Conservation (phyloP, 306 rosid genomes). For the Hippophae tibetana region DNA sequence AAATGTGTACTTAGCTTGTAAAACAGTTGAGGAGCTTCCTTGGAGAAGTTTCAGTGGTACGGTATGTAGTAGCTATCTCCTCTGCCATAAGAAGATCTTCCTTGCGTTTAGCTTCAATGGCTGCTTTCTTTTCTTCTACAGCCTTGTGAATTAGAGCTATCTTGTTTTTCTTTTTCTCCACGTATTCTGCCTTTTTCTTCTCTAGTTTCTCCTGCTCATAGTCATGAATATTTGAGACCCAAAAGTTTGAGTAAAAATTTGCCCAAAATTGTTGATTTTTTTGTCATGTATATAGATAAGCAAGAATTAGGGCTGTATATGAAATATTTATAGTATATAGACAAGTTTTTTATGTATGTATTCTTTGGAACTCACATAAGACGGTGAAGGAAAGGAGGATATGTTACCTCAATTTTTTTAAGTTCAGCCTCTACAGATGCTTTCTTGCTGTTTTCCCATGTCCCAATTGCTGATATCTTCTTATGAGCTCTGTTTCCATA, state of each 20-base stretch:
- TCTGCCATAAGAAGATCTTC: conserved; percentile 77
- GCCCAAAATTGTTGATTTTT: neutral
- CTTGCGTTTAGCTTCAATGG: conserved; percentile 56
- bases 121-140: conserved; percentile 81
- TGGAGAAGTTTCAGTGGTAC: conserved; percentile 76
- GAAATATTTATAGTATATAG: too few relatives aligned
- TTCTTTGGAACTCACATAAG: too few relatives aligned
- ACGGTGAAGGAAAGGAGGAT: neutral
- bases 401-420: conserved; percentile 43
- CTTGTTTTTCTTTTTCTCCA: conserved; percentile 70
- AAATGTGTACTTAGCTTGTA: conserved; percentile 7
- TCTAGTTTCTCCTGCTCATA: conserved; percentile 62
- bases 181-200: conserved; percentile 68
- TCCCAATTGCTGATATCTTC: conserved; percentile 41
- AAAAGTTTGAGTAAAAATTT: neutral
- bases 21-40: conserved; percentile 56
- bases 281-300: neutral
- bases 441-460: conserved; percentile 80
- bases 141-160: conserved; percentile 51
- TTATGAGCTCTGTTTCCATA: conserved; percentile 58
- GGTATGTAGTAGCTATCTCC: conserved; percentile 67
- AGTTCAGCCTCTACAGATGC: conserved; percentile 64
- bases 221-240: neutral
- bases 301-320: too few relatives aligned
- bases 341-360: too few relatives aligned